These are phyloP conservation scores for Jacaranda mimosifolia DNA, from an alignment of 257 asterid species.

Conservation along the genomic window DNA sequence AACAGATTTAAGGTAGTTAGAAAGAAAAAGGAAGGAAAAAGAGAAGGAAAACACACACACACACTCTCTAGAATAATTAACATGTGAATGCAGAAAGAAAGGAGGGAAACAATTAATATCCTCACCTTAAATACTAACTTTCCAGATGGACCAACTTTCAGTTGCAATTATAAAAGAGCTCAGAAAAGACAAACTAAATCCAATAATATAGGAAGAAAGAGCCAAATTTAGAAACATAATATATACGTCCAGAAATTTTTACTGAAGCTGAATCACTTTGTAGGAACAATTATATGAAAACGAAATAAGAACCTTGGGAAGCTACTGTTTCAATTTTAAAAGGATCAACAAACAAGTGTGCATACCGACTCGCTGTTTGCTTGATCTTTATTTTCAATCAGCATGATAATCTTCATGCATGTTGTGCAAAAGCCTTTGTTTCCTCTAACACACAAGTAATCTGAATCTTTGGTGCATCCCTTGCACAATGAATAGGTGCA, in stretches of 20 bases:
- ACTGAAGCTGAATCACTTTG: neutral
- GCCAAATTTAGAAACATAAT: neutral
- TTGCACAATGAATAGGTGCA: conserved; percentile 90
- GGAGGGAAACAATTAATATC: neutral
- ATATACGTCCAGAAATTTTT: neutral
- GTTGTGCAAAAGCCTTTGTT: conserved; percentile 87
- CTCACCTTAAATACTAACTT: neutral
- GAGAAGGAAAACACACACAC: too few relatives aligned
- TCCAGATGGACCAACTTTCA: conserved; percentile 16
- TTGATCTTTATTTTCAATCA: conserved; percentile 77
- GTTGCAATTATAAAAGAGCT: neutral
- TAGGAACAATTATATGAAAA: neutral
- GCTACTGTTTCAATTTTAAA: neutral
- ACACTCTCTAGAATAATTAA: neutral
- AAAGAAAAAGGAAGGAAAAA: too few relatives aligned
- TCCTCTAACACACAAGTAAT: conserved; percentile 68
- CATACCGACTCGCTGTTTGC: conserved; percentile 70
- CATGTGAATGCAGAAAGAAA: neutral
- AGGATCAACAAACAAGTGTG: conserved; percentile 20
- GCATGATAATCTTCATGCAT: conserved; percentile 84
- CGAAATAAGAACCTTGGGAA: neutral
- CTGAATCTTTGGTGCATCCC: conserved; percentile 70
- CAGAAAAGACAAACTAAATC: neutral
- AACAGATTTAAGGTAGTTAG: neutral
- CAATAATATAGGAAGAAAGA: neutral